Evolutionary conservation across 176 grass and related monocot genomes (phyloP).

Genomic region (Urochloa ruziziensis): DNA sequence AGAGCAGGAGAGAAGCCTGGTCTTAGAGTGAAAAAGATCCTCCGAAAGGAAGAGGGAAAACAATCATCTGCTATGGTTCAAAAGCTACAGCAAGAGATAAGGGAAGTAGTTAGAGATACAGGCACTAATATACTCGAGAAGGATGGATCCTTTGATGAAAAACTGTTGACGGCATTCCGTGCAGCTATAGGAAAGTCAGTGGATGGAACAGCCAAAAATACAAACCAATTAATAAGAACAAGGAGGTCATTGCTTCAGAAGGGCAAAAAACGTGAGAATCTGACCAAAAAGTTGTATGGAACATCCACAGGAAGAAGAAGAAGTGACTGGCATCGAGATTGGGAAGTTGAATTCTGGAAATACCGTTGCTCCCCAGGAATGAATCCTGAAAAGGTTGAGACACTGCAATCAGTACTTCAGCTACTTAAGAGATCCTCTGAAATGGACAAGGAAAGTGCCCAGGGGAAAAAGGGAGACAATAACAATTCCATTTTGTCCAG

Average conservation of each 20-base stretch:
- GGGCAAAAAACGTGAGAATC: slow-evolving; percentile 83
- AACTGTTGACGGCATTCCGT: slow-evolving; percentile 78
- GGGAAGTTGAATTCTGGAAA: slow-evolving; percentile 96
- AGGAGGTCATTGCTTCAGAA: slow-evolving; percentile 71
- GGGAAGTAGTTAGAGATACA: slow-evolving; percentile 53
- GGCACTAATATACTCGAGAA: slow-evolving; percentile 43
- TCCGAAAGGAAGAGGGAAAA: slow-evolving; percentile 64
- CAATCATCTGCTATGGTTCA: slow-evolving; percentile 66
- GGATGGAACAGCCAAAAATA: slow-evolving; percentile 46
- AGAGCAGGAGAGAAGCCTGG: slow-evolving; percentile 61
- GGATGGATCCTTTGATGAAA: slow-evolving; percentile 73
- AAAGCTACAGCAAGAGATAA: slow-evolving; percentile 84
- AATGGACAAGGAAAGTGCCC: slow-evolving; percentile 50
- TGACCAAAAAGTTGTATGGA: slow-evolving; percentile 93
- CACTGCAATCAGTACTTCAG: slow-evolving; percentile 88
- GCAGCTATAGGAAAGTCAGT: slow-evolving; percentile 62
- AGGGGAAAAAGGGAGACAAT: slow-evolving; percentile 44
- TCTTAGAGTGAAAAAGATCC: slow-evolving; percentile 89
- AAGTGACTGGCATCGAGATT: slow-evolving; percentile 82
- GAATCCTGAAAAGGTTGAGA: slow-evolving; percentile 83
- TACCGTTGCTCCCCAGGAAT: slow-evolving; percentile 66
- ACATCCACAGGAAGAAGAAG: slow-evolving; percentile 66
- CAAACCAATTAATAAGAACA: slow-evolving; percentile 41
- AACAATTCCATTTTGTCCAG: slow-evolving; percentile 73
- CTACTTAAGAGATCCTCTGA: slow-evolving; percentile 73